Base-by-base conservation (phyloP, 2,329 filamentous ascomycete genomes). In the Hymenoscyphus salicellus region DNA sequence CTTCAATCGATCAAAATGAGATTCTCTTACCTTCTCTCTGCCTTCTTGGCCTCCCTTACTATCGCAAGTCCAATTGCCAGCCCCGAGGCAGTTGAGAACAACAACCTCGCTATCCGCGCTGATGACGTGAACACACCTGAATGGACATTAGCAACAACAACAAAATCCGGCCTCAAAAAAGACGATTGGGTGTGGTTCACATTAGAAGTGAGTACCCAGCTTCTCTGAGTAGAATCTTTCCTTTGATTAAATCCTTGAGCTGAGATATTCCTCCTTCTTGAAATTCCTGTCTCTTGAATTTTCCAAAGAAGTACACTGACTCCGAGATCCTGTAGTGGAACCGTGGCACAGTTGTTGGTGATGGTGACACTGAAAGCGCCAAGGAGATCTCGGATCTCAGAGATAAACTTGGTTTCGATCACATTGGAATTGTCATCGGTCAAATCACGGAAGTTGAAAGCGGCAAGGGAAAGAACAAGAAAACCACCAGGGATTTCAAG, bases 11-110 rank as follows among this genome's bases (percentile, higher is more conserved):
- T n/a, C 55, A 57, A 57, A 57, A 57, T 57, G 55, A 57, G 55
- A 36, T 57, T 57, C 55, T 57, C 55, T 8, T 57, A 57, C 16
- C 55, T 57, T 20, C n/a, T 57, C 55, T 33, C 55, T n/a, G 28
- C 26, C 28, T 57, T 57, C 16, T 20, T 57, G 55, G 28, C 55
- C 26, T 16, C 28, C 16, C 55, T 57, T 14, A 23, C 55, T 23
- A 36, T 57, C 55, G 55, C 55, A 32, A 32, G 32, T 23, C 55
- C 55, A 16, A 57, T 57, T 14, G 55, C 55, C 55, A 57, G 4
- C 8, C 55, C 55, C 55, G n/a, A 33, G 33, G 55, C 28, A 57
- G 55, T 26, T 56, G 30, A 32, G 30, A 17, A 26, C 5, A 8
- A 4, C 20, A 26, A 5, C 14, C 20, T 52, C 23, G 20, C 46